phyloP scores from a whole-genome alignment of 2,329 filamentous ascomycete genomes.

The Fusarium incarnatum region DNA sequence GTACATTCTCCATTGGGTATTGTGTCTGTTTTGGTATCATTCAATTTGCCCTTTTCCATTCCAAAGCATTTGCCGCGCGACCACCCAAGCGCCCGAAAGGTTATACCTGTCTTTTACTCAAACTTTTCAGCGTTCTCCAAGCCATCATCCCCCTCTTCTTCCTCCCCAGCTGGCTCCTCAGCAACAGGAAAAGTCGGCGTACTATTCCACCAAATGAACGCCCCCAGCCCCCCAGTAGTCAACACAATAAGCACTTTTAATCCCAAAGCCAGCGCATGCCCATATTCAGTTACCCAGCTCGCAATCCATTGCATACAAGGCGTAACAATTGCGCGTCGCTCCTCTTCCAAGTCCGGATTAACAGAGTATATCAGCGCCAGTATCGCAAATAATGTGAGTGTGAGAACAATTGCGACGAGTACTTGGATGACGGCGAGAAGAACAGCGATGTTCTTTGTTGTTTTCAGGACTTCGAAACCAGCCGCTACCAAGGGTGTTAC shows the following conservation, averaged over 20 bases:
- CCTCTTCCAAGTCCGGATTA: conserved; percentile 16
- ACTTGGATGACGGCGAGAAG: conserved; percentile 13
- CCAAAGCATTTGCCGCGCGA: fast-evolving
- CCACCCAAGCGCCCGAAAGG: fast-evolving
- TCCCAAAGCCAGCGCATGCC: background rate
- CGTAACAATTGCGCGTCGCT: conserved; percentile 2
- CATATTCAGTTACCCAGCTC: conserved; percentile 7
- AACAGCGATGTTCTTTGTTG: conserved; percentile 20
- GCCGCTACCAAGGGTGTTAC: conserved; percentile 16
- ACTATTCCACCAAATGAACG: conserved; percentile 2
- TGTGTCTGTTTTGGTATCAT: background rate
- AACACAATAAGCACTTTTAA: conserved; percentile 2
- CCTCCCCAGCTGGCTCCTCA: background rate
- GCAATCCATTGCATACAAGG: conserved; percentile 21
- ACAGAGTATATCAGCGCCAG: conserved; percentile 17
- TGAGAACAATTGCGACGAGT: background rate
- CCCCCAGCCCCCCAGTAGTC: background rate
- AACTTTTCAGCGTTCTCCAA: background rate
- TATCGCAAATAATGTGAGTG: conserved; percentile 5
- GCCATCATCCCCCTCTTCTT: background rate
- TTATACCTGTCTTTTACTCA: background rate
- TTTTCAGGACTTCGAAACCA: conserved; percentile 18
- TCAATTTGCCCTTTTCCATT: fast-evolving
- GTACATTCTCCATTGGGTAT: fast-evolving
- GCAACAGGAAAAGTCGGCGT: background rate